These are phyloP conservation scores for Cordyceps fumosorosea DNA, from an alignment of 2,329 filamentous ascomycete genomes.

Conservation along the genomic window DNA sequence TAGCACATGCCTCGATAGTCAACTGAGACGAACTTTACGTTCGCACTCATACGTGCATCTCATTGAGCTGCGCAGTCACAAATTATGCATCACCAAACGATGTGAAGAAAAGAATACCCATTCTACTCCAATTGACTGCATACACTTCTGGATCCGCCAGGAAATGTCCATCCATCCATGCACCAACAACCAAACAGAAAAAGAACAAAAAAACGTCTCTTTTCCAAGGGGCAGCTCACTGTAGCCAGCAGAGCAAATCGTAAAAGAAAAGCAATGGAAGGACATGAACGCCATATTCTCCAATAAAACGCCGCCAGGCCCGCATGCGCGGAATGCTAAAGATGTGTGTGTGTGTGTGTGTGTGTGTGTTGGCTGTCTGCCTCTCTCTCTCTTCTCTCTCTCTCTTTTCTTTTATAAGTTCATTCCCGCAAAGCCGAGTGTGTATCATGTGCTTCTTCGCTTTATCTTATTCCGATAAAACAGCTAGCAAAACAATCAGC, in stretches of 20 bases:
- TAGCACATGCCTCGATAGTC: not conserved
- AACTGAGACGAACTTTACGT: not conserved
- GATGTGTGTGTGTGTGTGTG: constrained; percentile 1
- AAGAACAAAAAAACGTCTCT: not conserved
- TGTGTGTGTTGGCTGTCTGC: not conserved
- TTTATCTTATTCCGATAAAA: not conserved
- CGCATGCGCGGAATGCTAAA: constrained; percentile 12
- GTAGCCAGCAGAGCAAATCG: constrained; percentile 8
- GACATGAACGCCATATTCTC: constrained; percentile 6
- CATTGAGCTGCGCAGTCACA: not conserved
- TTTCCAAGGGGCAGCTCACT: not conserved
- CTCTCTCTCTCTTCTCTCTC: not conserved
- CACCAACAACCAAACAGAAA: constrained; percentile 1
- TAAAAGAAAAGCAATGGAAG: constrained; percentile 11
- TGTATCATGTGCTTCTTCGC: not conserved
- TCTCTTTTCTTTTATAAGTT: not conserved
- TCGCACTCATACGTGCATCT: not conserved
- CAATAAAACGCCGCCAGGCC: constrained; percentile 11
- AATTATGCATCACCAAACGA: not conserved
- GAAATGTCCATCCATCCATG: constrained; percentile 4
- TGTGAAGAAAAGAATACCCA: not conserved
- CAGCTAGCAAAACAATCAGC: not conserved
- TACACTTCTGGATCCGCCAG: constrained; percentile 1
- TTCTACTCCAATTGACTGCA: constrained; percentile 11
- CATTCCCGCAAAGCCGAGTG: not conserved